Percentiles rank a stretch among this genome's conserved stretches.
These are phyloP conservation scores for Williopsis jadinii DNA, from an alignment of 1,139 yeast genomes.

Conservation along the genomic window DNA sequence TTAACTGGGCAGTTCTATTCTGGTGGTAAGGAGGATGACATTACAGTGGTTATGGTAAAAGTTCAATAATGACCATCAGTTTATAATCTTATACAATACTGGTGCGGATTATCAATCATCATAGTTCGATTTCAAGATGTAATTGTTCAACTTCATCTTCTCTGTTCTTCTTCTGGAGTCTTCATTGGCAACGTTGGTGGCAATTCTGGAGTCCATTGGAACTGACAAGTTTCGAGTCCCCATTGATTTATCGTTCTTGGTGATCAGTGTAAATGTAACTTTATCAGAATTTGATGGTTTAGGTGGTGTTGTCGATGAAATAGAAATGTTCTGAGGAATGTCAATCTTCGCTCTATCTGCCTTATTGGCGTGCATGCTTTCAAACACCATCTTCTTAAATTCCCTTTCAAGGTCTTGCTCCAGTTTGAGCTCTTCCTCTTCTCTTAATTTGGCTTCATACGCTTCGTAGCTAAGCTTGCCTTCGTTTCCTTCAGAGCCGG, in stretches of 20 bases:
- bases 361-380: slow-evolving; percentile 33
- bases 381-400: slow-evolving; percentile 41
- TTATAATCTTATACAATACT: neutral
- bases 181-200: slow-evolving; percentile 33
- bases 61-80: slow-evolving; percentile 31
- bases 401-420: slow-evolving; percentile 49
- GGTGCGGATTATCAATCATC: slow-evolving; percentile 15
- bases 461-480: slow-evolving; percentile 26
- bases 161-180: slow-evolving; percentile 29
- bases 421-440: slow-evolving; percentile 37
- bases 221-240: slow-evolving; percentile 38
- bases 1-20: slow-evolving; percentile 64
- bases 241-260: slow-evolving; percentile 43
- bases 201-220: slow-evolving; percentile 44
- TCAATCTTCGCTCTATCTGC: slow-evolving; percentile 19
- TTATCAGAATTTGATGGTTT: slow-evolving; percentile 9
- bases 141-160: slow-evolving; percentile 30
- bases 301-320: neutral
- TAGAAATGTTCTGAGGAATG: slow-evolving; percentile 8
- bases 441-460: slow-evolving; percentile 27
- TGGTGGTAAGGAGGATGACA: slow-evolving; percentile 96
- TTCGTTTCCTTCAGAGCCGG: too few species aligned
- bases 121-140: slow-evolving; percentile 27
- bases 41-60: slow-evolving; percentile 69
- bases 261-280: slow-evolving; percentile 46